Evolutionary conservation across 2,329 filamentous ascomycete species (phyloP).

Genomic region (Fonsecaea pedrosoi): DNA sequence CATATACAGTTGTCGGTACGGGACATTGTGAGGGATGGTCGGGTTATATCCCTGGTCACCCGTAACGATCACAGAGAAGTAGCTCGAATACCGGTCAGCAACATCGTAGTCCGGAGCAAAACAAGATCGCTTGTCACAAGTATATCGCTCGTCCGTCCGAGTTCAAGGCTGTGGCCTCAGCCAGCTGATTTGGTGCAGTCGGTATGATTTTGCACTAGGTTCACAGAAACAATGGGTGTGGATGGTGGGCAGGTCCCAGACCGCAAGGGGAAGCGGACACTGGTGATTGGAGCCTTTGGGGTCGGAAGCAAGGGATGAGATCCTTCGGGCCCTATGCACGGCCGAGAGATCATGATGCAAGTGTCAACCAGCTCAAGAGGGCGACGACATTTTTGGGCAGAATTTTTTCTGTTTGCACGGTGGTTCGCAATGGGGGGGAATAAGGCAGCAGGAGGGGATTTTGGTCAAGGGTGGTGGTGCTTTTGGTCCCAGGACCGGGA

Average conservation of each 20-base stretch:
- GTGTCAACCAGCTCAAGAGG: slow-evolving; percentile 18
- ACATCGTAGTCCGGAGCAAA: slow-evolving; percentile 20
- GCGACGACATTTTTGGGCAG: slow-evolving; percentile 23
- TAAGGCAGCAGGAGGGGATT: slow-evolving; percentile 34
- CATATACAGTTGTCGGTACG: slow-evolving; percentile 12
- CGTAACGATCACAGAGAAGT: slow-evolving; percentile 6
- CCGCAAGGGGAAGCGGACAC: slow-evolving; percentile 1
- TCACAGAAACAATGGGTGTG: slow-evolving; percentile 20
- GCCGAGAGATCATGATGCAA: slow-evolving; percentile 26
- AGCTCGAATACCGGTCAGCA: slow-evolving; percentile 15
- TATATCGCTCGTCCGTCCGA: slow-evolving; percentile 12
- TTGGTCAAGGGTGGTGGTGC: slow-evolving; percentile 22
- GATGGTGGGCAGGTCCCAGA: slow-evolving; percentile 19
- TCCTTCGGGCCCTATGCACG: slow-evolving; percentile 32
- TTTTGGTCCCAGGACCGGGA: slow-evolving; percentile 15
- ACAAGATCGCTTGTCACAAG: slow-evolving; percentile 23
- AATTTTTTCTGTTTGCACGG: background rate
- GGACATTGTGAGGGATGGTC: slow-evolving; percentile 21
- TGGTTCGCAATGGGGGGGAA: slow-evolving; percentile 31
- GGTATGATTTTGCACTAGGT: slow-evolving; percentile 14
- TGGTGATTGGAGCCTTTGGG: slow-evolving; percentile 30
- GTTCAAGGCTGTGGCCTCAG: slow-evolving; percentile 30
- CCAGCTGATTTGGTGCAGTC: slow-evolving; percentile 27
- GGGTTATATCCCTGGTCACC: slow-evolving; percentile 18
- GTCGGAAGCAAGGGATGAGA: slow-evolving; percentile 30